Percentiles rank a stretch among this genome's conserved stretches.
Conservation (phyloP, 1,284 basidiomycete species). For the Cutaneotrichosporon sp. region DNA sequence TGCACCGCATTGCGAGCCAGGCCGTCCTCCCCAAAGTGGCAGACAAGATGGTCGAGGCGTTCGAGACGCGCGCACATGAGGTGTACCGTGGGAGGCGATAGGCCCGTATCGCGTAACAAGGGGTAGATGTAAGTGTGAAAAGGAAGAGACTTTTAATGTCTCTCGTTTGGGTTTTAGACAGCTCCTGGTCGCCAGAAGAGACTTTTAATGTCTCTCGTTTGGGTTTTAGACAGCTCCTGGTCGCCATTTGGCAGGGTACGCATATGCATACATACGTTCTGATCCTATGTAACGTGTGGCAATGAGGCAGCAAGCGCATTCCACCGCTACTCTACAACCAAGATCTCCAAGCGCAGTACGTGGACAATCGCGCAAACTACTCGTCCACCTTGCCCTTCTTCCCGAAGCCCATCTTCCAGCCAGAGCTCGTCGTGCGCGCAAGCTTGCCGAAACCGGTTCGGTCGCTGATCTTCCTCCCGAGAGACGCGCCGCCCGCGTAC, state of each 20-base stretch:
- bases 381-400: constrained; percentile 39
- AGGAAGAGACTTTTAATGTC: no score
- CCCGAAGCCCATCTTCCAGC: constrained; percentile 42
- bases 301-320: no score
- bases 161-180: no score
- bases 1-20: constrained; percentile 74
- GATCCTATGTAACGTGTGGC: no score
- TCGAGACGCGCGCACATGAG: constrained; percentile 71
- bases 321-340: no score
- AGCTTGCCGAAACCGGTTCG: constrained; percentile 27
- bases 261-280: background rate
- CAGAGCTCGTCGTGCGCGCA: constrained; percentile 34
- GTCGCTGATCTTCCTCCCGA: constrained; percentile 13
- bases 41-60: constrained; percentile 83
- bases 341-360: background rate
- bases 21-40: constrained; percentile 82
- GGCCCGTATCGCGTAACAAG: no score
- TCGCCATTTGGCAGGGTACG: background rate
- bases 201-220: no score
- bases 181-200: no score
- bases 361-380: background rate
- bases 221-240: no score
- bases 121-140: no score
- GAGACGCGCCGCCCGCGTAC: constrained; percentile 9
- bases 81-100: constrained; percentile 54